Evolutionary conservation across 805 yeast genomes (phyloP).

Genomic region (Metschnikowia reukaufii): DNA sequence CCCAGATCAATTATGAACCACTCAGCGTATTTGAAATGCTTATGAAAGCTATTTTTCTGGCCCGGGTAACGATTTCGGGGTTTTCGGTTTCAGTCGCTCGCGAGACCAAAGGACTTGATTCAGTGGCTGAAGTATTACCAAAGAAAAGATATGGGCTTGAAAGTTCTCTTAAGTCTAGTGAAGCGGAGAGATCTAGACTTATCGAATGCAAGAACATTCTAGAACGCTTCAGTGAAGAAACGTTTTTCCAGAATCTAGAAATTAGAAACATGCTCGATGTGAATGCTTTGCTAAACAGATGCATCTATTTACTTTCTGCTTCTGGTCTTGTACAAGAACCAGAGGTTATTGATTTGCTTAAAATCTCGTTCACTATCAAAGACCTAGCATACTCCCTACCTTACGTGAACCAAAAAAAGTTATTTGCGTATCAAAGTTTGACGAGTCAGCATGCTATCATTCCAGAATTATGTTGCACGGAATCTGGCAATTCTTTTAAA

Average conservation of each 20-base stretch:
- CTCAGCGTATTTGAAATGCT: slow-evolving; percentile 1
- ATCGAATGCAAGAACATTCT: slow-evolving; percentile 14
- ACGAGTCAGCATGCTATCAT: slow-evolving; percentile 18
- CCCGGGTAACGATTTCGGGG: slow-evolving; percentile 7
- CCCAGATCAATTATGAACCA: background rate
- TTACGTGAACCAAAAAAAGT: slow-evolving; percentile 7
- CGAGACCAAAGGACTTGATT: background rate
- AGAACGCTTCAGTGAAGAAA: slow-evolving; percentile 3
- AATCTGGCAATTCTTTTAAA: slow-evolving; percentile 9
- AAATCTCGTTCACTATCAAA: slow-evolving; percentile 20
- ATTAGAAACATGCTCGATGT: slow-evolving; percentile 11
- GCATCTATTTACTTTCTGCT: slow-evolving; percentile 10
- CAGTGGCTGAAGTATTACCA: background rate
- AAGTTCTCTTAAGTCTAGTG: background rate
- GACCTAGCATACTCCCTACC: slow-evolving; percentile 13
- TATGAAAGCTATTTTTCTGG: slow-evolving; percentile 7
- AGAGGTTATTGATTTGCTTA: slow-evolving; percentile 16
- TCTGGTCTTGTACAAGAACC: slow-evolving; percentile 3
- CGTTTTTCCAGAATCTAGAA: slow-evolving; percentile 6
- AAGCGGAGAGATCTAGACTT: background rate
- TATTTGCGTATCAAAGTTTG: background rate
- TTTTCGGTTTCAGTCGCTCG: background rate
- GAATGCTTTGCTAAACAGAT: slow-evolving; percentile 10
- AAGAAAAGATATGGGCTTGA: background rate
- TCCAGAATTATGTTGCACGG: slow-evolving; percentile 10